These are phyloP conservation scores for Coelastrella sp. DNA, from an alignment of 139 green algal species.

Conservation along the genomic window DNA sequence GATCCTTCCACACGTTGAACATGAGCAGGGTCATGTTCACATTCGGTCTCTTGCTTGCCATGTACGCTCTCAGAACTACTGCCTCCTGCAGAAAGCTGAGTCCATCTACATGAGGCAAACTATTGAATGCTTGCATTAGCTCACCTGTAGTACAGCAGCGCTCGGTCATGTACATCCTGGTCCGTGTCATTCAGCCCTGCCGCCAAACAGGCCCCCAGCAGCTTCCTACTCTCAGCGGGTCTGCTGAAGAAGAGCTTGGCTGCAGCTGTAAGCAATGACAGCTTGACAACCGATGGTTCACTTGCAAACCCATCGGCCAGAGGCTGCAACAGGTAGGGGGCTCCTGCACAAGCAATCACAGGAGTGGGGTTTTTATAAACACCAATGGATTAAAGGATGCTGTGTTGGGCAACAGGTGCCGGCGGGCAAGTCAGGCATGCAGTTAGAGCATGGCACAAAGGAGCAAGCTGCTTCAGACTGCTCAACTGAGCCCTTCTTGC, in stretches of 20 bases:
- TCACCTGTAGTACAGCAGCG: constrained; percentile 93
- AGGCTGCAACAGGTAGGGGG: constrained; percentile 93
- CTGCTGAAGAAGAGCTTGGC: constrained; percentile 95
- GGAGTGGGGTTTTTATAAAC: no score
- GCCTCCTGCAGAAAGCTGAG: no score
- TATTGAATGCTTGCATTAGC: no score
- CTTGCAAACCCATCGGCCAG: constrained; percentile 71
- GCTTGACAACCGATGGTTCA: constrained; percentile 72
- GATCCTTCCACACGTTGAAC: not conserved
- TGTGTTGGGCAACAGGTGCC: no score
- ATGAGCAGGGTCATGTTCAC: not conserved
- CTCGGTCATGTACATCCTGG: constrained; percentile 92
- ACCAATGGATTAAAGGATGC: no score
- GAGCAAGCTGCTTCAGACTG: no score
- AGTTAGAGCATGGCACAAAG: no score
- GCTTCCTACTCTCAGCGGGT: constrained; percentile 78
- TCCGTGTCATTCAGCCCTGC: constrained; percentile 72
- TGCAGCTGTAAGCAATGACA: constrained; percentile 87
- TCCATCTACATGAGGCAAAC: no score
- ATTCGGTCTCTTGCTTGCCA: no score
- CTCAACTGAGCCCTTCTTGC: no score
- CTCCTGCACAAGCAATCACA: constrained; percentile 59
- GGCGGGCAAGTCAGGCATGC: no score
- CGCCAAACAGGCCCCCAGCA: constrained; percentile 75
- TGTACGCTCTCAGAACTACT: no score